A percentile compares a stretch with the other conserved stretches of the same genome.
phyloP scores from a whole-genome alignment of 495 filamentous ascomycete species.

The Annulohypoxylon moriforme region DNA sequence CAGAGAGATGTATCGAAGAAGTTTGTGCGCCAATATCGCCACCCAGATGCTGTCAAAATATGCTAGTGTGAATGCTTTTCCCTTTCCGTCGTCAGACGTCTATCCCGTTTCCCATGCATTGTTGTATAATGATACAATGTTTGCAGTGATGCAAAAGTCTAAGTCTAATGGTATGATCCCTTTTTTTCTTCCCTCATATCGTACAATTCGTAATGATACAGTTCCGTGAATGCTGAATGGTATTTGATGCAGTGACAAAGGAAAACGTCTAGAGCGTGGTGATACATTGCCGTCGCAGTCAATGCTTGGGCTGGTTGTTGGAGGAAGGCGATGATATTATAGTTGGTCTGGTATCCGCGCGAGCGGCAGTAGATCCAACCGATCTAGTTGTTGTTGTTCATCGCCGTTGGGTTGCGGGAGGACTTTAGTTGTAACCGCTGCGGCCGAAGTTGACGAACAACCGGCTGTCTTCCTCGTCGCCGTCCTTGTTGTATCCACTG shows the following conservation, averaged over 20 bases:
- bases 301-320: background rate
- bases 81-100: conserved; percentile 20
- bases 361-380: conserved; percentile 9
- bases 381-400: conserved; percentile 7
- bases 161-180: conserved; percentile 37
- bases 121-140: conserved; percentile 33
- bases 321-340: conserved; percentile 11
- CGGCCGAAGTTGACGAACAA: conserved; percentile 55
- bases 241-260: conserved; percentile 38
- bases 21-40: conserved; percentile 25
- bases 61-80: conserved; percentile 15
- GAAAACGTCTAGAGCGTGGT: conserved; percentile 16
- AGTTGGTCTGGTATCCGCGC: conserved; percentile 15
- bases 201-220: conserved; percentile 37
- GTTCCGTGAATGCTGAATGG: conserved; percentile 23
- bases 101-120: conserved; percentile 24
- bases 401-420: conserved; percentile 31
- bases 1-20: conserved; percentile 24
- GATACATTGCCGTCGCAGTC: conserved; percentile 14
- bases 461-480: conserved; percentile 55
- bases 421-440: conserved; percentile 61
- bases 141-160: conserved; percentile 18
- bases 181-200: conserved; percentile 35
- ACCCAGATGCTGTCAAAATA: conserved; percentile 22
- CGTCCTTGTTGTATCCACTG: conserved; percentile 62